These are phyloP conservation scores for Bruguiera hainesii DNA, from an alignment of 441 rosid species.

Conservation along the genomic window DNA sequence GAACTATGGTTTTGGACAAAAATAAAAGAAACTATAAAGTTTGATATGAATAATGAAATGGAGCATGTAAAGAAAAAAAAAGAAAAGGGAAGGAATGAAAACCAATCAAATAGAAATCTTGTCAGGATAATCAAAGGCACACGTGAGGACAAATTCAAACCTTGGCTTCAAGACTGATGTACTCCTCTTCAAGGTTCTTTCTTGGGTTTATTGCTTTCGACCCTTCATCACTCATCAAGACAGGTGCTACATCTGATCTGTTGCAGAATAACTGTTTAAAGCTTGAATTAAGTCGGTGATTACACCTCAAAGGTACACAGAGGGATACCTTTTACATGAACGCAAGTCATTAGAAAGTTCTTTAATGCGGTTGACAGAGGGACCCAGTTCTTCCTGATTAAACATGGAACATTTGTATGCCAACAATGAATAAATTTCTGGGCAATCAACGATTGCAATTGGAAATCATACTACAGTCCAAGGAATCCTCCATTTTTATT, in stretches of 20 bases:
- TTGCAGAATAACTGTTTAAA: conserved; percentile 14
- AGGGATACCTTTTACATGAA: conserved; percentile 45
- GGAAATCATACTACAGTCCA: neutral
- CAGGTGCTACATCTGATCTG: conserved; percentile 48
- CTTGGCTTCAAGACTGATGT: conserved; percentile 63
- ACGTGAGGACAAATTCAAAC: conserved; percentile 26
- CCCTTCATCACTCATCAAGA: conserved; percentile 19
- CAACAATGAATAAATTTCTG: no score
- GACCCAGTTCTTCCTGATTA: conserved; percentile 64
- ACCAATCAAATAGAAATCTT: no score
- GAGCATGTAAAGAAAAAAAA: no score
- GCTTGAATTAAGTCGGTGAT: conserved; percentile 10
- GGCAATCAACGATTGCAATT: neutral
- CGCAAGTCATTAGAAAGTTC: conserved; percentile 43
- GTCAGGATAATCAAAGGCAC: no score
- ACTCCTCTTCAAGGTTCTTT: conserved; percentile 61
- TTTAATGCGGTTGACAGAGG: conserved; percentile 41
- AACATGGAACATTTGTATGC: conserved; percentile 4
- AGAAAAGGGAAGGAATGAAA: no score
- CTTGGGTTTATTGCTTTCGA: conserved; percentile 36
- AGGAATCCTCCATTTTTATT: conserved; percentile 12
- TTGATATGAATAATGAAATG: no score
- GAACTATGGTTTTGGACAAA: no score
- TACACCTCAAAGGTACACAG: conserved; percentile 10
- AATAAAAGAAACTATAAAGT: no score